Evolutionary conservation across 805 yeast genomes (phyloP).

Genomic region (Helenozyma rhizophorensis): DNA sequence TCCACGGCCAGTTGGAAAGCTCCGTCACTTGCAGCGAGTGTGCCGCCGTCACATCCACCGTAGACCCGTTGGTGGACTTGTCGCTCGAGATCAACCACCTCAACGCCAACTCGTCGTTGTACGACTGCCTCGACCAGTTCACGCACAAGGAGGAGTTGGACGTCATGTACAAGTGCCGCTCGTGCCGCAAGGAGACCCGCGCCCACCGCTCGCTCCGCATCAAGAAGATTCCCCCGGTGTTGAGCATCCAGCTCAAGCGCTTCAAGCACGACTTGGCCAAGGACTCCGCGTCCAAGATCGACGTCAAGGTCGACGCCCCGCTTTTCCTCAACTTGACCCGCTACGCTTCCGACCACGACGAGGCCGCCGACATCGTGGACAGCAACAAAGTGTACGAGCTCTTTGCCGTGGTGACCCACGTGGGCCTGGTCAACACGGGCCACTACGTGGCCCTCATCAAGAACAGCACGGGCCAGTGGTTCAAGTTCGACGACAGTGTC

Average conservation of each 20-base stretch:
- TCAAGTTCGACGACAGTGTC: constrained; percentile 84
- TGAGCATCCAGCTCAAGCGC: constrained; percentile 81
- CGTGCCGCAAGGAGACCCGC: constrained; percentile 56
- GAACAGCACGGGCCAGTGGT: constrained; percentile 75
- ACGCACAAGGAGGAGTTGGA: constrained; percentile 77
- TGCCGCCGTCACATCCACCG: constrained; percentile 55
- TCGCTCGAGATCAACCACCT: constrained; percentile 62
- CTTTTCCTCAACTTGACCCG: constrained; percentile 65
- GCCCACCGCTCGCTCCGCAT: constrained; percentile 70
- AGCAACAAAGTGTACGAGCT: constrained; percentile 61
- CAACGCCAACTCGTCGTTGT: constrained; percentile 33
- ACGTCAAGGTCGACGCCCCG: constrained; percentile 70
- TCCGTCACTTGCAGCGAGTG: constrained; percentile 73
- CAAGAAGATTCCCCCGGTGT: constrained; percentile 66
- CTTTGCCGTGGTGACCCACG: constrained; percentile 82
- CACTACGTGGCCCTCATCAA: constrained; percentile 85
- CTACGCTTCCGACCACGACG: constrained; percentile 35
- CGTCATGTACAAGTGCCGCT: constrained; percentile 63
- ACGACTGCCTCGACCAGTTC: constrained; percentile 69
- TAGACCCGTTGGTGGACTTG: constrained; percentile 87
- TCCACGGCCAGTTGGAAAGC: constrained; percentile 80
- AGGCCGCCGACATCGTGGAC: constrained; percentile 16
- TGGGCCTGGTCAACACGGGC: constrained; percentile 93
- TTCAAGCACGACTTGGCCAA: constrained; percentile 55
- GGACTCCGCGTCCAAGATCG: constrained; percentile 63